These are phyloP conservation scores for Hyaloscypha bicolor DNA, from an alignment of 495 filamentous ascomycete species.

Conservation along the genomic window DNA sequence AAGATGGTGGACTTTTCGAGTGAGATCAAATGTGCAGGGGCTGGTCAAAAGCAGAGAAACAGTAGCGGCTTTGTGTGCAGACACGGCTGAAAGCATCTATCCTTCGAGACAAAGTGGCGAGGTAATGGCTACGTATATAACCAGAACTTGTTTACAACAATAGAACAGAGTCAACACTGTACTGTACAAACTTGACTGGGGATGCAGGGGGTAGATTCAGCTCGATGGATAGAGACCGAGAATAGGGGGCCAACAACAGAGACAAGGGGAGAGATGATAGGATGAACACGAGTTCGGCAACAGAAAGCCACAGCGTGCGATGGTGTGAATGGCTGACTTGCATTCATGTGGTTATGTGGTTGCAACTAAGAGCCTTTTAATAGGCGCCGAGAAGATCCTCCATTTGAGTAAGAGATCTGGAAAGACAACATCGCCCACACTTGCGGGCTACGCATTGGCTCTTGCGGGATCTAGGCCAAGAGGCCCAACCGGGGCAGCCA, in stretches of 20 bases:
- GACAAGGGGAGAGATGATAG: conserved; percentile 4
- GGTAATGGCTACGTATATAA: conserved; percentile 4
- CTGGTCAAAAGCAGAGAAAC: background rate
- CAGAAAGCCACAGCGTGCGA: background rate
- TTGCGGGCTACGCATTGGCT: background rate
- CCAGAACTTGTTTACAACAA: conserved; percentile 1
- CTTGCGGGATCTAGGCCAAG: background rate
- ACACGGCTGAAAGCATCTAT: background rate
- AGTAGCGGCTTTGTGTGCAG: background rate
- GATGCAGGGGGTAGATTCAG: background rate
- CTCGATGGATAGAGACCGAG: background rate
- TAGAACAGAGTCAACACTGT: background rate
- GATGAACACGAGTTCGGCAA: background rate
- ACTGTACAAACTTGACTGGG: background rate
- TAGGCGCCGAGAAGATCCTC: background rate
- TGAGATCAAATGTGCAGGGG: background rate
- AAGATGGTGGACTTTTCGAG: background rate
- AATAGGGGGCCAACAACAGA: conserved; percentile 2
- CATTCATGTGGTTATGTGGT: background rate
- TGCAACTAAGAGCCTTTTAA: conserved; percentile 7
- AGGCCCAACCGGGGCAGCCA: background rate
- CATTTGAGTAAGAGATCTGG: conserved; percentile 8
- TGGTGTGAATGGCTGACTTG: conserved; percentile 3
- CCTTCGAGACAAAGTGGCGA: background rate
- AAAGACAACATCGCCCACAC: background rate